Base-by-base conservation (phyloP, 225 moss, liverwort and hornwort genomes). In the Physcomitrellopsis africana region DNA sequence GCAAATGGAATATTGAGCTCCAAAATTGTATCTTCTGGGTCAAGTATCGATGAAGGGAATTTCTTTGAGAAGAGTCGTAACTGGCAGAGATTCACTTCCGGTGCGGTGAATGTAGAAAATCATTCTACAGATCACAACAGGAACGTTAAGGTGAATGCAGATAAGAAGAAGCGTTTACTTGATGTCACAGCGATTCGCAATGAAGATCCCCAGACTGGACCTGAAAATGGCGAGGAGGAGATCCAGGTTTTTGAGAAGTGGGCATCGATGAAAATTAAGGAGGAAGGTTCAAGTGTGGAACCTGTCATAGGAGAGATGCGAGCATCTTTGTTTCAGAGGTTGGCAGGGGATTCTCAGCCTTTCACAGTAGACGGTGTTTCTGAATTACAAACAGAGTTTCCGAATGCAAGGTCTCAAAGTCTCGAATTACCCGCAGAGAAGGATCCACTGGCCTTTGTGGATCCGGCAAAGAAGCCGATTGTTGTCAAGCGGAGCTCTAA, bases 241-340 rank as follows among this genome's bases (percentile, higher is more conserved):
- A 13, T 81, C 10, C 63, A 49, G 70, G 69, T 60, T 47, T 93
- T 95, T 47, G 93, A 95, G 60, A 74, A 74, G 43, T 91, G 91
- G 93, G 89, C 91, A 23, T 72, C 66, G 15, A 42, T 72, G 43
- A 93, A 92, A 61, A 32, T 89, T 1, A 56, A 75, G 72, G 76
- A 74, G 45, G 86, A 86, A 26, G 91, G 95, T 9, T 81, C 70
- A 0, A 48, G 65, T 54, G 81, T 80, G 15, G 82, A 72, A 7
- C 44, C 82, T 11, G 77, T 88, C 22, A 83, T 93, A 1, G 83
- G 83, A 65, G 84, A 90, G 58, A 89, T 90, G 93, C 86, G 95
- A 63, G 26, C 62, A 15, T 81, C 85, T 29, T 81, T 89, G 70
- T 66, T 76, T 32, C 88, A 60, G 37, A 60, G 45, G 65, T 59